Evolutionary conservation across 352 stramenopile species (phyloP).

Genomic region (Globisporangium orthogonon): DNA sequence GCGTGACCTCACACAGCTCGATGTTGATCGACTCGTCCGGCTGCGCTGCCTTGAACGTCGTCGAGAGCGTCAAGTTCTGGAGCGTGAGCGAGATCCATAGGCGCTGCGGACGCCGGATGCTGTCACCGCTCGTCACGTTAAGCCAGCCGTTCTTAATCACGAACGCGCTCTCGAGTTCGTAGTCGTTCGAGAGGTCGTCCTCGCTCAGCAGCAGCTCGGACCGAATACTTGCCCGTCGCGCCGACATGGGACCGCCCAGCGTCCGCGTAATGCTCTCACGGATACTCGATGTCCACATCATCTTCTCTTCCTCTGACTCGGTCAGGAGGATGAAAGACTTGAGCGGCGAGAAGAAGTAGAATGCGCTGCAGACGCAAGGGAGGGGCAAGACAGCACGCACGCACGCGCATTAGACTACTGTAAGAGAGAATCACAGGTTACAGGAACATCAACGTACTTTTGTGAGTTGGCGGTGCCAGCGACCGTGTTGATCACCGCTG

Average conservation of each 20-base stretch:
- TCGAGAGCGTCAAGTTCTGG: conserved; percentile 58
- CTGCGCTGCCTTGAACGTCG: conserved; percentile 56
- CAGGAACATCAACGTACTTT: conserved; percentile 28
- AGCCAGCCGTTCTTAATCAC: conserved; percentile 87
- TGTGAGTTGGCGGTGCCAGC: conserved; percentile 38
- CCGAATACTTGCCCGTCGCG: conserved; percentile 48
- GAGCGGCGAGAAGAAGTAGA: conserved; percentile 81
- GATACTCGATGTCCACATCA: conserved; percentile 52
- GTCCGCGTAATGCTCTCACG: conserved; percentile 60
- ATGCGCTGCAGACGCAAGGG: conserved; percentile 31
- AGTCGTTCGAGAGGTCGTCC: conserved; percentile 51
- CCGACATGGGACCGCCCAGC: conserved; percentile 31
- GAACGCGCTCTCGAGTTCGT: conserved; percentile 59
- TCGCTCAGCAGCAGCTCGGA: conserved; percentile 60
- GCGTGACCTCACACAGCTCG: conserved; percentile 43
- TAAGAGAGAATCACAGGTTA: background rate
- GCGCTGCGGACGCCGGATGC: conserved; percentile 26
- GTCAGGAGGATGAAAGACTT: conserved; percentile 85
- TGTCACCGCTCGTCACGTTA: conserved; percentile 44
- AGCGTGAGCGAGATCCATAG: conserved; percentile 80
- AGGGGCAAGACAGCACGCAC: background rate
- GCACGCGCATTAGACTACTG: no score
- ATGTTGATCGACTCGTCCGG: conserved; percentile 65
- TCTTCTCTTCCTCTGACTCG: conserved; percentile 56
- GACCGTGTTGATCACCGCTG: conserved; percentile 57